A percentile compares a stretch with the other conserved stretches of the same genome.
phyloP scores from a whole-genome alignment of 2,329 filamentous ascomycete genomes.

The Hymenoscyphus salicellus region DNA sequence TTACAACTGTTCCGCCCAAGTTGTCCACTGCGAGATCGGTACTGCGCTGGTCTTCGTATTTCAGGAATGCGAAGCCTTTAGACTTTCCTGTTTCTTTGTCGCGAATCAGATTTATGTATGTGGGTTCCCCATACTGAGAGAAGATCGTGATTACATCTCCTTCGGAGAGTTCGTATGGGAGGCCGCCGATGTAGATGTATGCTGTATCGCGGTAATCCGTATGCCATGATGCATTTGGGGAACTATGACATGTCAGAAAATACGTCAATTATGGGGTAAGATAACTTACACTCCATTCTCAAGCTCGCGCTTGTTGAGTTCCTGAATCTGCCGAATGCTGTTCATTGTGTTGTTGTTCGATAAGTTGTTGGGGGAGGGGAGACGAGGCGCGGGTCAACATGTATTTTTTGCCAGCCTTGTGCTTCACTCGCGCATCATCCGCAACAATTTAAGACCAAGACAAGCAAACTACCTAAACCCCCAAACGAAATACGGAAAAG shows the following conservation, averaged over 20 bases:
- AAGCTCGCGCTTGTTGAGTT: conserved; percentile 91
- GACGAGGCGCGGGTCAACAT: conserved; percentile 9
- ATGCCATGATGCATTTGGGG: conserved; percentile 90
- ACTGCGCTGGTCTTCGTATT: conserved; percentile 97
- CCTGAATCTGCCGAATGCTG: conserved; percentile 85
- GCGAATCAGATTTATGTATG: conserved; percentile 85
- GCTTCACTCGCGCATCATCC: conserved; percentile 3
- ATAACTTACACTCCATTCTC: conserved; percentile 73
- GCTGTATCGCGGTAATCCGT: conserved; percentile 96
- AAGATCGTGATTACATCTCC: conserved; percentile 96
- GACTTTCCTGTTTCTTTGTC: conserved; percentile 97
- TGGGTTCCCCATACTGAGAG: conserved; percentile 93
- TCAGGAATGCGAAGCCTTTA: conserved; percentile 91
- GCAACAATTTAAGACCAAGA: background rate
- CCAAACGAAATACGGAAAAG: background rate
- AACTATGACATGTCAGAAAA: conserved; percentile 45
- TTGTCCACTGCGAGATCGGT: conserved; percentile 97
- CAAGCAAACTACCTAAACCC: background rate
- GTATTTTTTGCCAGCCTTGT: conserved; percentile 1
- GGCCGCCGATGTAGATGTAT: conserved; percentile 91
- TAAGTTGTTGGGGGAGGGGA: background rate
- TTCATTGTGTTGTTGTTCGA: conserved; percentile 62
- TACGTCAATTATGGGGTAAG: background rate
- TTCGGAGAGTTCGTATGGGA: conserved; percentile 89
- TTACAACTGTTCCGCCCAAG: conserved; percentile 77